Conservation (phyloP, 495 filamentous ascomycete species). For the Aspergillus conjunctus region DNA sequence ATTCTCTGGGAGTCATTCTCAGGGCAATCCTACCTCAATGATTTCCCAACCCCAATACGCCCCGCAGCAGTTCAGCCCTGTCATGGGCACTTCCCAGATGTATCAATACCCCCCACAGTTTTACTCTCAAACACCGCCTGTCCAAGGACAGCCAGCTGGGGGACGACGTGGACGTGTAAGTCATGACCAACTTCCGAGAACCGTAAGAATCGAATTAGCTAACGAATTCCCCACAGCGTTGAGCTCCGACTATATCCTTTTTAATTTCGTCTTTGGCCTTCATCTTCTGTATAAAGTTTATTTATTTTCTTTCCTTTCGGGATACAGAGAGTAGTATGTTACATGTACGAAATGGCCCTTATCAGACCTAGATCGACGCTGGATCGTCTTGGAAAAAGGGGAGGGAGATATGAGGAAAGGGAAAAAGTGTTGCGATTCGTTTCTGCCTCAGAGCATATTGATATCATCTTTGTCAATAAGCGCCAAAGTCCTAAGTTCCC, state of each 20-base stretch:
- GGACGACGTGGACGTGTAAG: conserved; percentile 56
- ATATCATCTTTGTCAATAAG: conserved; percentile 21
- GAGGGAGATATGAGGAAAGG: conserved; percentile 25
- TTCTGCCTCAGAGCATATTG: conserved; percentile 20
- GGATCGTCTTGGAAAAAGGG: conserved; percentile 46
- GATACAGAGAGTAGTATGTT: conserved; percentile 39
- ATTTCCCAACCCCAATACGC: conserved; percentile 46
- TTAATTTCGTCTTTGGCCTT: conserved; percentile 40
- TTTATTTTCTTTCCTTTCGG: conserved; percentile 28
- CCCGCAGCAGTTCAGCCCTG: conserved; percentile 51
- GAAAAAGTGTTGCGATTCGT: conserved; percentile 29
- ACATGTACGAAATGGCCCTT: conserved; percentile 38
- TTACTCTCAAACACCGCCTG: conserved; percentile 48
- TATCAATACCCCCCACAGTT: conserved; percentile 57
- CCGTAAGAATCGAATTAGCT: conserved; percentile 9
- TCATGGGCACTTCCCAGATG: conserved; percentile 51
- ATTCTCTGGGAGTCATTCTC: conserved; percentile 36
- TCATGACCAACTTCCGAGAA: conserved; percentile 18
- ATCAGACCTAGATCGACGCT: conserved; percentile 46
- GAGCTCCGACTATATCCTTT: conserved; percentile 29
- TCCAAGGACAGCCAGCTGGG: conserved; percentile 47
- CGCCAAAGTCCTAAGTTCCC: conserved; percentile 13
- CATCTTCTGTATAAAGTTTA: conserved; percentile 49
- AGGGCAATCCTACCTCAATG: conserved; percentile 46
- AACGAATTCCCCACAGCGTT: conserved; percentile 32